phyloP scores from a whole-genome alignment of 345 rosid genomes.

The Aethionema arabicum region DNA sequence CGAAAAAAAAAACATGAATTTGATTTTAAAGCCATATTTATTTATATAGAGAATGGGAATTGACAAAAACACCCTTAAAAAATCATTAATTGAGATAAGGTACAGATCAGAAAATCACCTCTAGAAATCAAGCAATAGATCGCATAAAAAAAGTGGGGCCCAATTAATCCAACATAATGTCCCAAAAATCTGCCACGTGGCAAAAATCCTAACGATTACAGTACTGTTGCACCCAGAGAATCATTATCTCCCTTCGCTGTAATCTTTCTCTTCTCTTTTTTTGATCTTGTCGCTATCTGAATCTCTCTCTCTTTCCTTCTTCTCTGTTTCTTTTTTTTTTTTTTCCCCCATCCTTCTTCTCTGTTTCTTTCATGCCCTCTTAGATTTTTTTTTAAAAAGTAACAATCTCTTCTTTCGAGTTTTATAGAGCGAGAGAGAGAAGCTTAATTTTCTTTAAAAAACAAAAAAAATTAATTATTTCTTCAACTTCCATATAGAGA shows the following conservation, averaged over 20 bases:
- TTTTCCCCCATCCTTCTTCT: too few relatives aligned
- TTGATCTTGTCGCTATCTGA: constrained; percentile 37
- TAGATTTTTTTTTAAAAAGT: constrained; percentile 2
- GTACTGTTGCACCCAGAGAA: constrained; percentile 33
- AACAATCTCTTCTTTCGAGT: too few relatives aligned
- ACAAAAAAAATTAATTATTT: background rate
- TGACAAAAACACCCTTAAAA: constrained; percentile 35
- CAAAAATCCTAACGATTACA: constrained; percentile 10
- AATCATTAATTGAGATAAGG: constrained; percentile 37
- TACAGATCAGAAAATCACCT: constrained; percentile 35
- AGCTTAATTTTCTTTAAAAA: background rate
- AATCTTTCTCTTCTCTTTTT: constrained; percentile 29
- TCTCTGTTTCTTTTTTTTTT: constrained; percentile 37
- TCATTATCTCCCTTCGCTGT: constrained; percentile 38
- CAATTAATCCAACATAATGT: constrained; percentile 19
- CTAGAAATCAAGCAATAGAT: constrained; percentile 35
- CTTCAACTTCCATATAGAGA: constrained; percentile 16
- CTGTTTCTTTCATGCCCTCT: constrained; percentile 30
- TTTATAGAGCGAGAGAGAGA: too few relatives aligned
- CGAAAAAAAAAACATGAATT: too few relatives aligned
- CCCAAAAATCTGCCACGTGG: constrained; percentile 32
- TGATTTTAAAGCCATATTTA: background rate
- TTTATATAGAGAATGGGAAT: background rate
- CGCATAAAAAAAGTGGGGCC: constrained; percentile 14
- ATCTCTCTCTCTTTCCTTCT: constrained; percentile 9